A percentile compares a stretch with the other conserved stretches of the same genome.
Evolutionary conservation across 2,329 filamentous ascomycete genomes (phyloP).

Genomic region (Colletotrichum sidae): DNA sequence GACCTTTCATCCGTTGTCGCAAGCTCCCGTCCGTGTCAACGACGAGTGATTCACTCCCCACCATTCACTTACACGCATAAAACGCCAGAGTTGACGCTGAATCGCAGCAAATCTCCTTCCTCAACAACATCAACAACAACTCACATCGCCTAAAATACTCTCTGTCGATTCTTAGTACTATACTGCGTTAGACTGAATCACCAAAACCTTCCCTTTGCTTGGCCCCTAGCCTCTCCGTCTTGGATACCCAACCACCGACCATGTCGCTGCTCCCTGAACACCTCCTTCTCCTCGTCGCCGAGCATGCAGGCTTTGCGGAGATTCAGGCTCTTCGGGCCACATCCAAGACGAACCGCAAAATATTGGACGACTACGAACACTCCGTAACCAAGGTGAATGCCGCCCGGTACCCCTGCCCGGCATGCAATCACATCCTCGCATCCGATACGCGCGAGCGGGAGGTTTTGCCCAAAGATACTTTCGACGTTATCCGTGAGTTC

Average conservation of each 20-base stretch:
- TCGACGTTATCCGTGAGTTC: slow-evolving; percentile 31
- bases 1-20: no score
- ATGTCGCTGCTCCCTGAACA: slow-evolving; percentile 33
- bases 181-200: no score
- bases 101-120: no score
- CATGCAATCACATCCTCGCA: slow-evolving; percentile 32
- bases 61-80: no score
- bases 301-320: slow-evolving; percentile 24
- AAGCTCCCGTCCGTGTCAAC: no score
- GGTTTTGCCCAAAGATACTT: slow-evolving; percentile 25
- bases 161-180: no score
- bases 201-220: no score
- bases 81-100: no score
- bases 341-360: slow-evolving; percentile 25
- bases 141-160: no score
- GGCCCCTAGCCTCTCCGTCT: neutral
- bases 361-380: slow-evolving; percentile 35
- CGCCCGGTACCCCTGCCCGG: slow-evolving; percentile 16
- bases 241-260: slow-evolving; percentile 4
- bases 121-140: no score
- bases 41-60: no score
- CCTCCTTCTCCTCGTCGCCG: slow-evolving; percentile 29
- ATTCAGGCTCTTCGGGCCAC: slow-evolving; percentile 32
- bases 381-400: slow-evolving; percentile 29
- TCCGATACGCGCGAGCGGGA: slow-evolving; percentile 34